Evolutionary conservation across 306 rosid genomes (phyloP), one percentile per base, ranked within the genome.

Genomic region (Trifolium fragiferum): DNA sequence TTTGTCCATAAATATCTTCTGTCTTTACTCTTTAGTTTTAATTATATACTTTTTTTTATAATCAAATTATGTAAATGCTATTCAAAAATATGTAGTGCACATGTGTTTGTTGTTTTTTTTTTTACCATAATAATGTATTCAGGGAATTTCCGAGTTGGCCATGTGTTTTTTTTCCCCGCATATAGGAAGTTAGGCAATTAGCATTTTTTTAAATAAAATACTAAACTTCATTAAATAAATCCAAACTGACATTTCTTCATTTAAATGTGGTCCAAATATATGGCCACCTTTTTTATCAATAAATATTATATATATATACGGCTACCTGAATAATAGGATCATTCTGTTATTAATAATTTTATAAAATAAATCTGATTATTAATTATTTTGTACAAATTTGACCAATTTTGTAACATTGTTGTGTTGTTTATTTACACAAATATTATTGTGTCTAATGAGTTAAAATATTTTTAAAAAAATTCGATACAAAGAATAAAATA

Each of bases 321-420:
- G 10, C 58, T 8, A 46, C 65, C 44, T 49, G 40, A 64, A 70
- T 44, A 57, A 27, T 47, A 49, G 66, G 79, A 73, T 73, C 69
- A 15, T 15, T 47, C 6, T 30, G 5, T 37, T 37, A 7, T 37
- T 37, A 7, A 35, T 35, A 7, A 1, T 37, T 37, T 53, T 19
- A 1, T 8, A 8, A 53, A 8, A 53, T 9, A 53, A 4, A 8
- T 53, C 2, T 19, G 14, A 19, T 19, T 19, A 53, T 23, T 19
- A 0, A 63, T 25, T 25, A 23, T 57, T 19, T 0, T 27, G 55
- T 10, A 66, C 53, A 46, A 55, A 78, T 49, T 54, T 46, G 63
- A 57, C 71, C 61, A 11, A 30, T 55, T 79, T 20, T 57, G 46
- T 37, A 47, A 65, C 43, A 30, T 27, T 27, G 4, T 27, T 27